Percentiles rank a stretch among this genome's conserved stretches.
Evolutionary conservation across 352 stramenopile genomes (phyloP).

Genomic region (Sclerospora graminicola): DNA sequence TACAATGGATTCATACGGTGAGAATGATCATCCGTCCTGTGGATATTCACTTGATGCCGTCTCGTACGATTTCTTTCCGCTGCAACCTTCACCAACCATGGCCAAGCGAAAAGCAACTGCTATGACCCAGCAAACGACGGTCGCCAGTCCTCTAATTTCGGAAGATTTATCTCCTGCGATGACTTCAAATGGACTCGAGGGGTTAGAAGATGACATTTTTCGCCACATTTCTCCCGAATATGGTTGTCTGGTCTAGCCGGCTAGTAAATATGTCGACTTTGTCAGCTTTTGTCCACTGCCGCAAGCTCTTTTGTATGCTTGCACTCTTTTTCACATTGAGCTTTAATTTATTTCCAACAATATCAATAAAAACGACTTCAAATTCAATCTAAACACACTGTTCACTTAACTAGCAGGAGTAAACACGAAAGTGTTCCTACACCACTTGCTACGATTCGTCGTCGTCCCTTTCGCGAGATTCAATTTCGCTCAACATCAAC

Average conservation of each 20-base stretch:
- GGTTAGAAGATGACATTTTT: slow-evolving; percentile 67
- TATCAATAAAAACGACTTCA: too few species aligned
- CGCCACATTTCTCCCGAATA: slow-evolving; percentile 80
- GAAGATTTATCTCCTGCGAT: slow-evolving; percentile 5
- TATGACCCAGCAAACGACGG: slow-evolving; percentile 3
- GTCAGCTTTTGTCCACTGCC: slow-evolving; percentile 5
- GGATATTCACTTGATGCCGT: slow-evolving; percentile 39
- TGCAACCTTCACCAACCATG: slow-evolving; percentile 39
- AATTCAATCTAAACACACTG: too few species aligned
- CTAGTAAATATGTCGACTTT: background rate
- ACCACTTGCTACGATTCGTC: too few species aligned
- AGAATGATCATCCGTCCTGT: slow-evolving; percentile 38
- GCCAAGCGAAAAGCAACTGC: slow-evolving; percentile 20
- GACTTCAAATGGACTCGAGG: slow-evolving; percentile 14
- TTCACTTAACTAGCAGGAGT: too few species aligned
- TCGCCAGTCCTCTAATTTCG: slow-evolving; percentile 1
- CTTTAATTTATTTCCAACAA: slow-evolving; percentile 23
- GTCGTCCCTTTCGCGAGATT: slow-evolving; percentile 26
- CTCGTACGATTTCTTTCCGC: slow-evolving; percentile 41
- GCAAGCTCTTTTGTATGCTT: slow-evolving; percentile 9
- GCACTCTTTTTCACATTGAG: slow-evolving; percentile 14
- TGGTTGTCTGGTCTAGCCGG: slow-evolving; percentile 46
- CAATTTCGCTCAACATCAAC: slow-evolving; percentile 71
- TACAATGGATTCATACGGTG: slow-evolving; percentile 34
- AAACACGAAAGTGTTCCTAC: too few species aligned